phyloP scores from a whole-genome alignment of 176 grass and related monocot genomes.

The Zizania latifolia region DNA sequence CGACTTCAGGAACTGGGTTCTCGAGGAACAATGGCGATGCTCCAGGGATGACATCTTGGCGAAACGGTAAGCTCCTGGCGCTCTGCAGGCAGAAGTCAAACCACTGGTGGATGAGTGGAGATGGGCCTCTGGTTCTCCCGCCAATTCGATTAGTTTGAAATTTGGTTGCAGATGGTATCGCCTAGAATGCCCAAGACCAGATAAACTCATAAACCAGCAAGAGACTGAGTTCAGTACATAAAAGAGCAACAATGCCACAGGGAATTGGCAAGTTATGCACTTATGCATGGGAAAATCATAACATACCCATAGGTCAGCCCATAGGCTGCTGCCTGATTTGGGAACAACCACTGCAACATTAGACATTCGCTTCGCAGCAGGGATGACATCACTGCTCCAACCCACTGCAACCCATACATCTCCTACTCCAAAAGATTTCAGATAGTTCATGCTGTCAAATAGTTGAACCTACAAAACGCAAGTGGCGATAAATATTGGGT shows the following conservation, averaged over 20 bases:
- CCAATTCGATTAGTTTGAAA: conserved; percentile 67
- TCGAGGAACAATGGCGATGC: conserved; percentile 59
- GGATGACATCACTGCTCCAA: conserved; percentile 86
- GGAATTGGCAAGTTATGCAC: background rate
- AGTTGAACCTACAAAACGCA: conserved; percentile 53
- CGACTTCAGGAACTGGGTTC: conserved; percentile 29
- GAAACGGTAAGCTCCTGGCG: conserved; percentile 62
- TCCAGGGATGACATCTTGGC: conserved; percentile 61
- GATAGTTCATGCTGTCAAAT: conserved; percentile 81
- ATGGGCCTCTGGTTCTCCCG: conserved; percentile 71
- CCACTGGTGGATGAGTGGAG: conserved; percentile 82
- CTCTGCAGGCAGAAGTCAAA: conserved; percentile 85
- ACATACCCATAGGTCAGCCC: conserved; percentile 86
- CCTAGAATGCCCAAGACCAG: conserved; percentile 38
- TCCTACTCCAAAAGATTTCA: conserved; percentile 81
- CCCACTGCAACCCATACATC: conserved; percentile 94
- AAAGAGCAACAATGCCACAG: background rate
- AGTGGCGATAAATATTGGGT: background rate
- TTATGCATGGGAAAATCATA: background rate
- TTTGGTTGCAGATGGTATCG: conserved; percentile 47
- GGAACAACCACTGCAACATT: conserved; percentile 81
- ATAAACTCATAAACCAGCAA: background rate
- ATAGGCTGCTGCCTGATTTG: conserved; percentile 83
- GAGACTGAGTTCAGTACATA: background rate
- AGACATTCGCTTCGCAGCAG: conserved; percentile 81